Evolutionary conservation across 108 stramenopile genomes (phyloP), one percentile per base, ranked within the genome.

Genomic region (Asterionellopsis glacialis): DNA sequence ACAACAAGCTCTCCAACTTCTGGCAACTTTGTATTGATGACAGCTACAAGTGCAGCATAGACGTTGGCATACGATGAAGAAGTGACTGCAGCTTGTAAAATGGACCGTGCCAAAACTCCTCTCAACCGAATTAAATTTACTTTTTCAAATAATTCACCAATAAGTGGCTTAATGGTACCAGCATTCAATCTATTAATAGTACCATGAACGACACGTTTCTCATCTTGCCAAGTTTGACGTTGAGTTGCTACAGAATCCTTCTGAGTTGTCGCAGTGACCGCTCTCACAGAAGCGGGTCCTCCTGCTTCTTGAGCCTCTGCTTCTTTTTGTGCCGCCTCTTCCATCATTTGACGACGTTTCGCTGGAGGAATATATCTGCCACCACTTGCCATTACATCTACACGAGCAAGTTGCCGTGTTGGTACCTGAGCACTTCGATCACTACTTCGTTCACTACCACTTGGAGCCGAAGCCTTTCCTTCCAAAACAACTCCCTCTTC

Each of bases 1-100:
- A 98, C 61, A 21, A 97, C 38, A 16, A 99, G 74, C 65, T 99
- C 97, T 22, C 98, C 99, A 48, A 87, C 90, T 67, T 98, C 95
- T 4, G 99, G 99, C 21, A 99, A 72, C 68, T 97, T 97, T 19
- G 95, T 94, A 70, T 98, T 98, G 42, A 99, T 58, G 16, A 99
- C 99, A 19, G 97, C 84, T 33, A 96, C 74, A 27, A 98, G 51
- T 11, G 97, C 90, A 5, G 97, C 96, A 55, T 97, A 99, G 23
- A 89, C 86, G 59, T 72, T 64, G 16, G 84, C 57, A 61, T 85
- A 88, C 10, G 74, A 72, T 0, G 97, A 94, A 39, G 93, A 91
- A 5, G 89, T 89, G 15, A 87, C 58, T 55, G 95, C 88, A n/a
- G 97, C 97, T 41, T 81, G 82, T 55, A 98, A 64, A 11, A 98